Conservation (phyloP, 805 yeast species). For the Candida pini region DNA sequence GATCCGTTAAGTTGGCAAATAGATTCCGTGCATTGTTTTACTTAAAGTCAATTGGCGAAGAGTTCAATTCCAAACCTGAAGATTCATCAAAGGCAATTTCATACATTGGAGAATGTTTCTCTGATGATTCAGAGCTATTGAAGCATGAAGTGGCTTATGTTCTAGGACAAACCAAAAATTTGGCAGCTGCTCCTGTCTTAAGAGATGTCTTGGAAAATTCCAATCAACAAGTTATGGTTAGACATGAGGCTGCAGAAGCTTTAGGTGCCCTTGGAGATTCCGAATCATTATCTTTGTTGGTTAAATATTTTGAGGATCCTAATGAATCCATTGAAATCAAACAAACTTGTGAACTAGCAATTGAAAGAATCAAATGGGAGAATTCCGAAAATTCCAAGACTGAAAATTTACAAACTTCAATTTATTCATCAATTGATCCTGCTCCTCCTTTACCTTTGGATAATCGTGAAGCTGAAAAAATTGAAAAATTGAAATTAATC, state of each 20-base stretch:
- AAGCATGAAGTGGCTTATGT: slow-evolving; percentile 98
- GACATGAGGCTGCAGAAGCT: slow-evolving; percentile 99
- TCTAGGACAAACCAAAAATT: slow-evolving; percentile 88
- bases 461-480: slow-evolving; percentile 42
- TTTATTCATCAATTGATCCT: slow-evolving; percentile 89
- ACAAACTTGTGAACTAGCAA: slow-evolving; percentile 96
- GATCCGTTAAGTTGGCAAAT: slow-evolving; percentile 70
- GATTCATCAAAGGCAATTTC: slow-evolving; percentile 65
- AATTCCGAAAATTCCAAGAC: slow-evolving; percentile 56
- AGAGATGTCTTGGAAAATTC: slow-evolving; percentile 61
- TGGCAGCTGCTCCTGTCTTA: slow-evolving; percentile 69
- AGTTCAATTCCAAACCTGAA: slow-evolving; percentile 44
- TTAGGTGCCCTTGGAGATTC: slow-evolving; percentile 90
- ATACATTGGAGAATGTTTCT: slow-evolving; percentile 80
- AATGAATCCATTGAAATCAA: slow-evolving; percentile 66
- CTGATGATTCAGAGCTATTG: slow-evolving; percentile 77
- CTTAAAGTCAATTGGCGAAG: slow-evolving; percentile 80
- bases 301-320: slow-evolving; percentile 70
- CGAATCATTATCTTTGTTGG: slow-evolving; percentile 61
- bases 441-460: slow-evolving; percentile 90
- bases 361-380: slow-evolving; percentile 93
- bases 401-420: slow-evolving; percentile 69
- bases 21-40: slow-evolving; percentile 94
- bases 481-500: slow-evolving; percentile 58
- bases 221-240: slow-evolving; percentile 87